A percentile compares a stretch with the other conserved stretches of the same genome.
phyloP scores from a whole-genome alignment of 208 protist species.

The Blechomonas ayalai region DNA sequence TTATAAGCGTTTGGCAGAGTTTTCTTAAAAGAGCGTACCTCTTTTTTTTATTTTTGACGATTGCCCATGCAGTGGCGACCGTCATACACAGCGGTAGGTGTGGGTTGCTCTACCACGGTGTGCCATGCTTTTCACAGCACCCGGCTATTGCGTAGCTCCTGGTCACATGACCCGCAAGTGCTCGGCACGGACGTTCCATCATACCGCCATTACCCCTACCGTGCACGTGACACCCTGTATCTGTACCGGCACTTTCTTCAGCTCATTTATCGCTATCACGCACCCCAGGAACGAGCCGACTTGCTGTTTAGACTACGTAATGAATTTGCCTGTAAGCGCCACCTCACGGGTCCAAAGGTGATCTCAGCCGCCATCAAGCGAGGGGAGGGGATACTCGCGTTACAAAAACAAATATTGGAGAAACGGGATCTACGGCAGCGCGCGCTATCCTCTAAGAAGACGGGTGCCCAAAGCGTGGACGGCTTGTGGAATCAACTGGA shows the following conservation, averaged over 20 bases:
- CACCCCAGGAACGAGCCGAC: conserved; percentile 54
- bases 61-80: too few species aligned
- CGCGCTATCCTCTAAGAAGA: conserved; percentile 19
- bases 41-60: too few species aligned
- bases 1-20: too few species aligned
- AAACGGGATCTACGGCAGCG: conserved; percentile 9
- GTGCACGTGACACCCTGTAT: conserved; percentile 49
- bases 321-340: conserved; percentile 61
- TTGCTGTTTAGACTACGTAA: conserved; percentile 73
- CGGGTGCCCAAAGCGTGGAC: conserved; percentile 57
- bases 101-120: too few species aligned
- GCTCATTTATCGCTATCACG: conserved; percentile 68
- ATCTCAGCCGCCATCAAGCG: conserved; percentile 58
- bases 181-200: conserved; percentile 63
- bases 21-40: too few species aligned
- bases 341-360: conserved; percentile 49
- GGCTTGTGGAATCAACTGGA: conserved; percentile 71
- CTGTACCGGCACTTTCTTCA: conserved; percentile 74
- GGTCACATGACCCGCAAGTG: conserved; percentile 58
- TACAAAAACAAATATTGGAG: conserved; percentile 57
- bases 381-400: conserved; percentile 55
- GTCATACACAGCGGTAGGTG: too few species aligned
- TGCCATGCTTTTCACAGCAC: too few species aligned
- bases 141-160: not conserved
- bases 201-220: conserved; percentile 66